phyloP scores from a whole-genome alignment of 495 filamentous ascomycete species.

The Neurospora cerealis region DNA sequence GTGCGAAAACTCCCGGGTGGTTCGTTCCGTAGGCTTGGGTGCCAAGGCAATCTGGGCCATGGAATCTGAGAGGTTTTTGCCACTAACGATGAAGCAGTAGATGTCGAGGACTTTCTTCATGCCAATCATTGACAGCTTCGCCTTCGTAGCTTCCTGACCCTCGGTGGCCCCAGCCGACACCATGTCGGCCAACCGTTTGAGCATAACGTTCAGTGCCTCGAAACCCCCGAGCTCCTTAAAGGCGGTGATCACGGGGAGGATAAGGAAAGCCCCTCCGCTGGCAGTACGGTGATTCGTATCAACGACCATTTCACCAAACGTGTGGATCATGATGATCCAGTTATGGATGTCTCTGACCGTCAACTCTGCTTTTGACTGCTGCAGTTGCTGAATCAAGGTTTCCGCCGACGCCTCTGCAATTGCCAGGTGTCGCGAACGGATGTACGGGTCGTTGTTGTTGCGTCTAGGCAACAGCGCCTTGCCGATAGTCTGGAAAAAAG shows the following conservation, averaged over 20 bases:
- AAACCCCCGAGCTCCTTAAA: constrained; percentile 79
- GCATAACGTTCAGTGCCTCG: constrained; percentile 58
- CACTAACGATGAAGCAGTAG: constrained; percentile 62
- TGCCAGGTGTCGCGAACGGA: constrained; percentile 54
- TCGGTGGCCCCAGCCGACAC: constrained; percentile 34
- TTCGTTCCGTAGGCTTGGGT: constrained; percentile 38
- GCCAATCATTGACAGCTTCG: constrained; percentile 38
- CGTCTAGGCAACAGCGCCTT: constrained; percentile 68
- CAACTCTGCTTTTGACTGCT: constrained; percentile 11
- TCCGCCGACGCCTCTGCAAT: constrained; percentile 73
- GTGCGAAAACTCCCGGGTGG: constrained; percentile 49
- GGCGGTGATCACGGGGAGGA: constrained; percentile 71
- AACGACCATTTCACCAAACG: constrained; percentile 66
- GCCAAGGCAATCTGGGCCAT: constrained; percentile 53
- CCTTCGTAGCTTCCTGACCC: constrained; percentile 23
- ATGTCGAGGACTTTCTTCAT: constrained; percentile 79
- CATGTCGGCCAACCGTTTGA: constrained; percentile 61
- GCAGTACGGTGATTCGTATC: constrained; percentile 48
- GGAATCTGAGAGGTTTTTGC: constrained; percentile 71
- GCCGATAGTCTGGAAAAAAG: constrained; percentile 70
- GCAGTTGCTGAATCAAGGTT: constrained; percentile 56
- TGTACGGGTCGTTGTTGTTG: constrained; percentile 50
- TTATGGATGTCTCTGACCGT: constrained; percentile 53
- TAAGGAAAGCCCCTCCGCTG: constrained; percentile 50
- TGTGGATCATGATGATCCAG: constrained; percentile 69